Percentiles rank a stretch among this genome's conserved stretches.
These are phyloP conservation scores for Penicillium bialowiezense DNA, from an alignment of 495 filamentous ascomycete genomes.

Conservation along the genomic window DNA sequence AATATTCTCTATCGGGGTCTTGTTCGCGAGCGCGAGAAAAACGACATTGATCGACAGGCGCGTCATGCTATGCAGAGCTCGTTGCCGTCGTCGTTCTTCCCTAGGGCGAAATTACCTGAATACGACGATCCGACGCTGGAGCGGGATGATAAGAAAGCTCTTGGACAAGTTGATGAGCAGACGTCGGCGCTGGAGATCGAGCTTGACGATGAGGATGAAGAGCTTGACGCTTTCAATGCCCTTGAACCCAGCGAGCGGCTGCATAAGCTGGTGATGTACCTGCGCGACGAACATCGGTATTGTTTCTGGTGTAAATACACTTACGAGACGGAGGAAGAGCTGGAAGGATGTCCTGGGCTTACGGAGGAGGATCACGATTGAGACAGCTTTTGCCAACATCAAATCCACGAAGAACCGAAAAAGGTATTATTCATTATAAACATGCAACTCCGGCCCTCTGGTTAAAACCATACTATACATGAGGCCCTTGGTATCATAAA, in stretches of 20 bases:
- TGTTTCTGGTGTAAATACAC: constrained; percentile 96
- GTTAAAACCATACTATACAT: constrained; percentile 23
- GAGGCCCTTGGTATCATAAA: constrained; percentile 27
- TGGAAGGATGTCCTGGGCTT: constrained; percentile 88
- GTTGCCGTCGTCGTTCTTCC: constrained; percentile 45
- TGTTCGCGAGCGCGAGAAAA: constrained; percentile 63
- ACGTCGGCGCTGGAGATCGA: constrained; percentile 57
- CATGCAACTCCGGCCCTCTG: constrained; percentile 12
- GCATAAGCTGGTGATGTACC: constrained; percentile 57
- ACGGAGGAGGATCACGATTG: constrained; percentile 93
- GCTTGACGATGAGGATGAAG: constrained; percentile 76
- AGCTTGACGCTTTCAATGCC: constrained; percentile 80
- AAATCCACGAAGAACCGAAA: background rate
- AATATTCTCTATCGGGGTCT: constrained; percentile 80
- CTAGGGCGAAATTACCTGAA: constrained; percentile 45
- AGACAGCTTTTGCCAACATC: background rate
- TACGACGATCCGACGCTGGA: constrained; percentile 55
- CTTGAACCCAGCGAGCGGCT: constrained; percentile 63
- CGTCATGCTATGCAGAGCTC: constrained; percentile 69
- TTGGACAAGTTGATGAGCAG: constrained; percentile 45
- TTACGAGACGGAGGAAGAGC: constrained; percentile 58
- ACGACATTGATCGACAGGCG: constrained; percentile 65
- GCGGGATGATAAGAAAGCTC: constrained; percentile 52
- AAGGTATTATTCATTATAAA: constrained; percentile 13
- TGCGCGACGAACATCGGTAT: constrained; percentile 72